Evolutionary conservation across 306 rosid species (phyloP).

Genomic region (Glycyrrhiza uralensis): DNA sequence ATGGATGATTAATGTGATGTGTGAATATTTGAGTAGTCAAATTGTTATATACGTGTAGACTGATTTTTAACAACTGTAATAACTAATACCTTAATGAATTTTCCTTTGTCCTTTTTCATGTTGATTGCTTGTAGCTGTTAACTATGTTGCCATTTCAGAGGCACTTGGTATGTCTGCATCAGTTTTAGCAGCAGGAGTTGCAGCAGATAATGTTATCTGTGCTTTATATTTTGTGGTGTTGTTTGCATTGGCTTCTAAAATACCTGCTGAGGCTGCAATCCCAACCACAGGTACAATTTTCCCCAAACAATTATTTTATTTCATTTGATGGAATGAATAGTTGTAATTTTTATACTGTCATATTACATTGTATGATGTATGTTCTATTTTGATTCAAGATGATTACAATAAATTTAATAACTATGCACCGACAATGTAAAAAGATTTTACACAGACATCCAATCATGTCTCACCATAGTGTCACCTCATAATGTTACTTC

Average conservation of each 20-base stretch:
- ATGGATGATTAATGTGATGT: neutral
- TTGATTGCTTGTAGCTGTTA: slow-evolving; percentile 60
- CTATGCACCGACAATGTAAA: no score
- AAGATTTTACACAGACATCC: no score
- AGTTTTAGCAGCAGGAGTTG: slow-evolving; percentile 72
- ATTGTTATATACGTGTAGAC: neutral
- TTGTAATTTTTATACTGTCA: neutral
- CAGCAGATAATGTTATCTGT: slow-evolving; percentile 80
- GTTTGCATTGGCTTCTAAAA: slow-evolving; percentile 70
- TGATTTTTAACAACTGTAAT: neutral
- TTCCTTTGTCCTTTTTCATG: neutral
- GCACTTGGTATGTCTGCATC: slow-evolving; percentile 64
- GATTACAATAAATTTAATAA: no score
- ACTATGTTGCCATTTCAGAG: slow-evolving; percentile 73
- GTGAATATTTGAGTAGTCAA: neutral
- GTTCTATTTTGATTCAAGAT: neutral
- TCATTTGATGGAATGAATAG: neutral
- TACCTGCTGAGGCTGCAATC: slow-evolving; percentile 54
- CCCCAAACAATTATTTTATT: neutral
- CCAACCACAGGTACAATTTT: slow-evolving; percentile 36
- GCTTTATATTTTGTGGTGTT: slow-evolving; percentile 64
- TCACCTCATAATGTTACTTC: no score
- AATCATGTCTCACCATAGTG: no score
- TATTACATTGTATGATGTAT: neutral
- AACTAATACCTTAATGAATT: slow-evolving; percentile 12